Base-by-base conservation (phyloP, 2,329 filamentous ascomycete genomes). In the Fusarium papillatum region DNA sequence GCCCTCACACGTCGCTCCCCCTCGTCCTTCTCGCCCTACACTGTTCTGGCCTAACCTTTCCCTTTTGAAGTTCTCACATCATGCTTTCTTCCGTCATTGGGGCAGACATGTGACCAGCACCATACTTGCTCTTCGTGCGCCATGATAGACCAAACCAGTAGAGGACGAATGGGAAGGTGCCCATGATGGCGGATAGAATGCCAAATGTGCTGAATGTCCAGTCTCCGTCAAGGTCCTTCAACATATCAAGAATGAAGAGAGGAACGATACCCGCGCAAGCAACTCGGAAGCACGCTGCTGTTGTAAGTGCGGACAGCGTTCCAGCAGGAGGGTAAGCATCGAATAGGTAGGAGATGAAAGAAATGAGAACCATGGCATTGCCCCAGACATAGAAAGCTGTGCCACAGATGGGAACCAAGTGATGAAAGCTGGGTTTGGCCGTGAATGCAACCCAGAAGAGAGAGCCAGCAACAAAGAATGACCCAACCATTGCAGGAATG, bases 381-480 rank as follows among this genome's bases (percentile, higher is more conserved):
- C 66, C 66, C 66, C 66, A 69, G 48, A 62, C 66, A 48, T 69
- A 69, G 26, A 64, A 48, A 13, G 36, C 66, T 16, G 66, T 64
- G 60, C 66, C 60, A 39, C 43, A 69, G 66, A 69, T 69, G 66
- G 66, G 66, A 14, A 63, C 66, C 60, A 69, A 16, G 24, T 69
- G 59, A 26, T 69, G 66, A 64, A 64, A 22, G 3, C 9, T 64
- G 19, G 66, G 66, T 16, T 46, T 26, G 26, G 60, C 60, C 7
- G 66, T 69, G 29, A 69, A 69, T 29, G n/a, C 66, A 19, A 69
- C 31, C 66, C 66, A 69, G 66, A 69, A 69, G 48, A 69, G 66
- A 60, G 66, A 64, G 14, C 60, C 66, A 19, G 66, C 29, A 39
- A 38, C 50, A 24, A 69, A 57, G 50, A 69, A 50, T 48, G 66